Percentiles rank a stretch among this genome's conserved stretches.
These are phyloP conservation scores for Asterella californica DNA, from an alignment of 225 moss, liverwort and hornwort species.

Conservation along the genomic window DNA sequence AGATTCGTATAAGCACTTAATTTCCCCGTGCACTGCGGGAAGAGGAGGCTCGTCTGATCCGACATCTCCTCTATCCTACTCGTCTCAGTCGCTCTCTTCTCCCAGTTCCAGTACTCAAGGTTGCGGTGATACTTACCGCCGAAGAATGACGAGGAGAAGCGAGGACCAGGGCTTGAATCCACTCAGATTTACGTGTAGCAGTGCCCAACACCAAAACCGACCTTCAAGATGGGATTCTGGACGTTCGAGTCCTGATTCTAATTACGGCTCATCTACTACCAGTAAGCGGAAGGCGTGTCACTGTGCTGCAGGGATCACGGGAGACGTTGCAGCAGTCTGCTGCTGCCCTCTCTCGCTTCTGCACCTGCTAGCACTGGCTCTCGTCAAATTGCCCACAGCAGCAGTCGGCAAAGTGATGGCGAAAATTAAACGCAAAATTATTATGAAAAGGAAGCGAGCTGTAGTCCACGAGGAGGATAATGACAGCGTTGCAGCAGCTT, in stretches of 20 bases:
- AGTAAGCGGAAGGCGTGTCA: constrained; percentile 51
- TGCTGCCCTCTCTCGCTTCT: constrained; percentile 97
- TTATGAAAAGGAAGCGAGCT: constrained; percentile 48
- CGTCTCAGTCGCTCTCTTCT: not conserved
- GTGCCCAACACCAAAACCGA: not conserved
- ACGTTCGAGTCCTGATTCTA: constrained; percentile 51
- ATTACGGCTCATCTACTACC: constrained; percentile 35
- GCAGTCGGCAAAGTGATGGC: constrained; percentile 46
- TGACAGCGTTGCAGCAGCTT: constrained; percentile 32
- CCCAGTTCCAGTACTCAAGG: constrained; percentile 1
- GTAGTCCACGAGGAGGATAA: constrained; percentile 56
- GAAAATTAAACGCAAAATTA: constrained; percentile 56
- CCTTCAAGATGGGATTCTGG: constrained; percentile 59
- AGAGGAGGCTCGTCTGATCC: constrained; percentile 16
- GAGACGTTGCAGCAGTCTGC: constrained; percentile 86
- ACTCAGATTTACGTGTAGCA: constrained; percentile 7
- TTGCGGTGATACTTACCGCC: constrained; percentile 27
- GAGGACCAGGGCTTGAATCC: constrained; percentile 25
- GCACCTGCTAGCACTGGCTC: constrained; percentile 76
- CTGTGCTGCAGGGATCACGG: constrained; percentile 76
- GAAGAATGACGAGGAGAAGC: constrained; percentile 12
- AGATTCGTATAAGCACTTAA: constrained; percentile 24
- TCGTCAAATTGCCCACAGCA: constrained; percentile 72
- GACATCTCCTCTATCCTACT: constrained; percentile 16
- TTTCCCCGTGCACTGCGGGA: constrained; percentile 17